Evolutionary conservation across 768 basidiomycete genomes (phyloP).

Genomic region (Lentinula boryana): DNA sequence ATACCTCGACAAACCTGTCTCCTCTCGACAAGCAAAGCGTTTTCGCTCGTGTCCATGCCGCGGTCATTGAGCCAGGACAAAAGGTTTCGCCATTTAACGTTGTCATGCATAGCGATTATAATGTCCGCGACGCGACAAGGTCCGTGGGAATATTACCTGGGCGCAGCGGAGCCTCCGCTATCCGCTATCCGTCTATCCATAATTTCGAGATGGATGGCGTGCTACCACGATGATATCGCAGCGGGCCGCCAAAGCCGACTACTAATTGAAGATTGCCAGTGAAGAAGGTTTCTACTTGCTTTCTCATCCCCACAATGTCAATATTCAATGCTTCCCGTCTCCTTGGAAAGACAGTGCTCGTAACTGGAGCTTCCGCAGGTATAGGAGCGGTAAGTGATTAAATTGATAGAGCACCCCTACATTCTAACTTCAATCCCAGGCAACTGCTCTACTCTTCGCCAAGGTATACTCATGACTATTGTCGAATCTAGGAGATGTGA

Average conservation of each 20-base stretch:
- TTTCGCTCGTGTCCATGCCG: conserved; percentile 37
- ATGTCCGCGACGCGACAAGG: neutral
- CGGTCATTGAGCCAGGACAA: conserved; percentile 46
- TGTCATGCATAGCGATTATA: neutral
- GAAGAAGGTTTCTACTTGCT: neutral
- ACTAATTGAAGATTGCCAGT: neutral
- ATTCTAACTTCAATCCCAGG: conserved; percentile 34
- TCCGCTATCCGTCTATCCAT: neutral
- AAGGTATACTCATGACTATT: conserved; percentile 39
- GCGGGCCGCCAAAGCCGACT: neutral
- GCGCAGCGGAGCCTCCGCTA: too few species aligned
- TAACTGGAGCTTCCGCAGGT: conserved; percentile 87
- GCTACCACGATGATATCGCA: neutral
- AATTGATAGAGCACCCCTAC: neutral
- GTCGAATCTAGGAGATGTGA: neutral
- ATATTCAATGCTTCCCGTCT: conserved; percentile 78
- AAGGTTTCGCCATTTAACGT: conserved; percentile 38
- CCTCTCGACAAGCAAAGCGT: conserved; percentile 44
- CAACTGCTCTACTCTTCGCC: conserved; percentile 84
- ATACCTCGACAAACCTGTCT: conserved; percentile 37
- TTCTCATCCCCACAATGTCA: conserved; percentile 45
- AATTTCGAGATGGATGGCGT: neutral
- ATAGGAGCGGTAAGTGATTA: conserved; percentile 70
- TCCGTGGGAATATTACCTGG: neutral
- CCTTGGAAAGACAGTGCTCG: conserved; percentile 78